Evolutionary conservation across 192 early-diverging fungal genomes (phyloP).

Genomic region (Rhizoclosmatium sp.): DNA sequence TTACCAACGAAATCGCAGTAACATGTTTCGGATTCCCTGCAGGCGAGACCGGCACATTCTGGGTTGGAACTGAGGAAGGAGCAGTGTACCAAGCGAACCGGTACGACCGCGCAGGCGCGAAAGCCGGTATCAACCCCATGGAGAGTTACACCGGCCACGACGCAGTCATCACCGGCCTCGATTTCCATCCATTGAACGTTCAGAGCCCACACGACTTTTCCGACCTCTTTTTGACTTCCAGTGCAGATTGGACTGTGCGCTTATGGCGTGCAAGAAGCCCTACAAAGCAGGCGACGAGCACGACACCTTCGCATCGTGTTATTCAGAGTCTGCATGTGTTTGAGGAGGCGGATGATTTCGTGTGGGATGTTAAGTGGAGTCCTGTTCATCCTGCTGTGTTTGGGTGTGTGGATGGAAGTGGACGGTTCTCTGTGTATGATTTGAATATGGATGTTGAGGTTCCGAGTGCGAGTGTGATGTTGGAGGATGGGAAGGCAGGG

Average conservation of each 20-base stretch:
- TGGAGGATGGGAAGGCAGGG: slow-evolving; percentile 76
- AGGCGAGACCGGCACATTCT: slow-evolving; percentile 91
- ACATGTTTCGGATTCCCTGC: slow-evolving; percentile 91
- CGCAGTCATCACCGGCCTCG: slow-evolving; percentile 85
- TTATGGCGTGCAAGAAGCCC: slow-evolving; percentile 79
- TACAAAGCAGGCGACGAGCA: background rate
- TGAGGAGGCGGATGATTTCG: slow-evolving; percentile 93
- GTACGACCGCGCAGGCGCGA: slow-evolving; percentile 95
- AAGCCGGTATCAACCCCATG: slow-evolving; percentile 90
- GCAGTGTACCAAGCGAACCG: slow-evolving; percentile 93
- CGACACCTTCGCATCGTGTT: slow-evolving; percentile 40
- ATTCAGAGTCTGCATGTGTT: slow-evolving; percentile 83
- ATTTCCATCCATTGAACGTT: slow-evolving; percentile 87
- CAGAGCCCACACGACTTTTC: slow-evolving; percentile 76
- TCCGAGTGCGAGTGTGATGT: slow-evolving; percentile 62
- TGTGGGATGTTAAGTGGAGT: slow-evolving; percentile 98
- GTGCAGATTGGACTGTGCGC: slow-evolving; percentile 97
- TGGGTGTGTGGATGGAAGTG: slow-evolving; percentile 89
- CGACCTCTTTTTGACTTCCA: slow-evolving; percentile 90
- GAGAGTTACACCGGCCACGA: slow-evolving; percentile 90
- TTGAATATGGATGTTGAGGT: slow-evolving; percentile 90
- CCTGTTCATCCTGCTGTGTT: slow-evolving; percentile 95
- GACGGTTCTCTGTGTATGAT: slow-evolving; percentile 92
- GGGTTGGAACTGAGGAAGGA: slow-evolving; percentile 97
- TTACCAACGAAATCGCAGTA: slow-evolving; percentile 91